phyloP scores from a whole-genome alignment of 2,329 filamentous ascomycete genomes.

The Dactylellina parvicollis region DNA sequence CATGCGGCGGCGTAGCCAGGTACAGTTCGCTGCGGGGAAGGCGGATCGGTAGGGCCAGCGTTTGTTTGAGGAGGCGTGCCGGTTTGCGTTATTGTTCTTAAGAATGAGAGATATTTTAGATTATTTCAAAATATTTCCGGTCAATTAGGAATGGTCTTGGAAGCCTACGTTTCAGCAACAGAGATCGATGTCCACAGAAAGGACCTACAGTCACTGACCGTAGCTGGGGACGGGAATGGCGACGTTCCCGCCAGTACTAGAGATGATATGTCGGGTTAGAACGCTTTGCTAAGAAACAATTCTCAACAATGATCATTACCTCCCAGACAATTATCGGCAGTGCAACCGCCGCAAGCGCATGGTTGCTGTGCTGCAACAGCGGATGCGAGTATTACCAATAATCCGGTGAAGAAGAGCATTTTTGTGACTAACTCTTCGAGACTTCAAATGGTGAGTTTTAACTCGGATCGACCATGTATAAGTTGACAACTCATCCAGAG shows the following conservation, averaged over 20 bases:
- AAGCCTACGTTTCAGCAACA: slow-evolving; percentile 16
- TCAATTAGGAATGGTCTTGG: neutral
- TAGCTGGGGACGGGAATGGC: slow-evolving; percentile 7
- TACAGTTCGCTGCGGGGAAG: neutral
- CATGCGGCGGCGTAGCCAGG: slow-evolving; percentile 21
- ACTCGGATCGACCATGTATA: too few species aligned
- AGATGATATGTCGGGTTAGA: neutral
- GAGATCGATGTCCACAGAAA: slow-evolving; percentile 22
- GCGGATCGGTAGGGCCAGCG: neutral
- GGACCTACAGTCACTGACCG: slow-evolving; percentile 22
- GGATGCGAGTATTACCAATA: neutral
- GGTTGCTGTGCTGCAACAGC: slow-evolving; percentile 4
- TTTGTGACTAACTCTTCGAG: neutral
- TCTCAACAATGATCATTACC: slow-evolving; percentile 2
- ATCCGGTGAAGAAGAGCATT: slow-evolving; percentile 18
- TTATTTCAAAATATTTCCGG: neutral
- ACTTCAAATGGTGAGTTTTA: neutral
- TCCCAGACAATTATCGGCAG: slow-evolving; percentile 4
- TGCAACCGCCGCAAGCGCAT: slow-evolving; percentile 23
- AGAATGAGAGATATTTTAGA: slow-evolving; percentile 6
- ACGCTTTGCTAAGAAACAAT: neutral
- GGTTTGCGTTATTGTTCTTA: slow-evolving; percentile 22
- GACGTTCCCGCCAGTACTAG: slow-evolving; percentile 13
- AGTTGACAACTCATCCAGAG: too few species aligned
- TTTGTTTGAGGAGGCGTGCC: neutral